A percentile compares a stretch with the other conserved stretches of the same genome.
Conservation (phyloP, 2,329 filamentous ascomycete genomes). For the Xylaria hypoxylon region DNA sequence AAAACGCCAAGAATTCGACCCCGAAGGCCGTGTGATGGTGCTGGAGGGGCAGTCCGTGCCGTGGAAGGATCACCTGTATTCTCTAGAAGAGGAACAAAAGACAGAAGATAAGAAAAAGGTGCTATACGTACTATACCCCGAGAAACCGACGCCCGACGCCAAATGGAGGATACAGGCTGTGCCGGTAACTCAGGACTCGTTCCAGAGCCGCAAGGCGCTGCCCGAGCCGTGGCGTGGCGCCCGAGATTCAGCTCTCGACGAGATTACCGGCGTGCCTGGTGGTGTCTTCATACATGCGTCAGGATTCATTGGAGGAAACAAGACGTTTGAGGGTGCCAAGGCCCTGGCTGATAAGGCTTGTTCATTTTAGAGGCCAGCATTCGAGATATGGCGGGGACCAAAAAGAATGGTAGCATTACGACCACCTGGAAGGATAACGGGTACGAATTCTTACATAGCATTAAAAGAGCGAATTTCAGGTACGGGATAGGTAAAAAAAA, state of each 20-base stretch:
- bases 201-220: constrained; percentile 90
- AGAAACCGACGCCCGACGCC: constrained; percentile 77
- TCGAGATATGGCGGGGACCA: neutral
- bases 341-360: constrained; percentile 86
- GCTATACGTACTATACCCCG: constrained; percentile 91
- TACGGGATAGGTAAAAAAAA: constrained; percentile 22
- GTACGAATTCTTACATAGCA: constrained; percentile 2
- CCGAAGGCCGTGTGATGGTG: constrained; percentile 82
- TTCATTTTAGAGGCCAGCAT: constrained; percentile 51
- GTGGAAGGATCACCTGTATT: constrained; percentile 97
- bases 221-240: constrained; percentile 93
- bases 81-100: constrained; percentile 75
- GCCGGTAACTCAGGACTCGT: constrained; percentile 85
- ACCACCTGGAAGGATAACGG: neutral
- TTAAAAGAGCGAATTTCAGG: constrained; percentile 9
- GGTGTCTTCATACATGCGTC: constrained; percentile 94
- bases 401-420: neutral
- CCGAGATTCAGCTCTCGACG: constrained; percentile 85
- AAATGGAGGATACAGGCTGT: constrained; percentile 97
- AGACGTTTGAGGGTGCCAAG: constrained; percentile 87
- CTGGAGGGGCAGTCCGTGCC: constrained; percentile 82
- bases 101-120: constrained; percentile 66
- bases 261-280: constrained; percentile 73
- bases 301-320: constrained; percentile 96
- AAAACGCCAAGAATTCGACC: constrained; percentile 74